Conservation (phyloP, 306 rosid species). For the Cicer yamashitae region DNA sequence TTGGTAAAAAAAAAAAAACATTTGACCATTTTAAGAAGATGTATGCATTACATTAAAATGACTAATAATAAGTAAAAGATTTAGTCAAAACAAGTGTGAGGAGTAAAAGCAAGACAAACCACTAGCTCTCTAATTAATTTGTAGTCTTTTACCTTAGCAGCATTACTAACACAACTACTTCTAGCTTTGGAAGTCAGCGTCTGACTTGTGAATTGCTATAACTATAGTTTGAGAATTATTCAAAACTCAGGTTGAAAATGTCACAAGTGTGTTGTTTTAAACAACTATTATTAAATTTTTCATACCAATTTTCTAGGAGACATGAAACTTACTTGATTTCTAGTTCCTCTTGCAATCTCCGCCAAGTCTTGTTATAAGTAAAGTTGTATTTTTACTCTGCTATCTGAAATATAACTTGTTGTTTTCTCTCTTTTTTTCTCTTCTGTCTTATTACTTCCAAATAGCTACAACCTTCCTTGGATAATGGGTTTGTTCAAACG, state of each 20-base stretch:
- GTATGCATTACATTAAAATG: too few species aligned
- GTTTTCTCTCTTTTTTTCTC: background rate
- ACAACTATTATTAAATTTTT: constrained; percentile 20
- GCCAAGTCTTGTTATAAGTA: constrained; percentile 41
- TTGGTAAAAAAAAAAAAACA: too few species aligned
- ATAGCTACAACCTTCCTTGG: background rate
- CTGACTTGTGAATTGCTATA: constrained; percentile 1
- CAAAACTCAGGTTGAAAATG: background rate
- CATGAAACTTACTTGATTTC: constrained; percentile 18
- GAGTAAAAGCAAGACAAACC: too few species aligned
- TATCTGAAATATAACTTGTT: background rate
- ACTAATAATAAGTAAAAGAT: too few species aligned
- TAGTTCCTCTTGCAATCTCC: constrained; percentile 47
- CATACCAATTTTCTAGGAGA: constrained; percentile 11
- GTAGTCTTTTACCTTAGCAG: background rate
- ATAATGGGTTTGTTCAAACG: constrained; percentile 59
- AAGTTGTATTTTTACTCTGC: background rate
- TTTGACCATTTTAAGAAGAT: too few species aligned
- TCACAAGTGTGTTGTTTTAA: constrained; percentile 6
- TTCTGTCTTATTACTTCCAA: background rate
- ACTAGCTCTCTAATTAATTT: background rate
- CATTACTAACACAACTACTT: background rate
- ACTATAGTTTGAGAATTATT: background rate
- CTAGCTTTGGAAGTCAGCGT: constrained; percentile 14
- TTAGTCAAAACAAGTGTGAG: too few species aligned